Evolutionary conservation across 2,329 filamentous ascomycete genomes (phyloP), one percentile per base, ranked within the genome.

Genomic region (Penicillium digitatum): DNA sequence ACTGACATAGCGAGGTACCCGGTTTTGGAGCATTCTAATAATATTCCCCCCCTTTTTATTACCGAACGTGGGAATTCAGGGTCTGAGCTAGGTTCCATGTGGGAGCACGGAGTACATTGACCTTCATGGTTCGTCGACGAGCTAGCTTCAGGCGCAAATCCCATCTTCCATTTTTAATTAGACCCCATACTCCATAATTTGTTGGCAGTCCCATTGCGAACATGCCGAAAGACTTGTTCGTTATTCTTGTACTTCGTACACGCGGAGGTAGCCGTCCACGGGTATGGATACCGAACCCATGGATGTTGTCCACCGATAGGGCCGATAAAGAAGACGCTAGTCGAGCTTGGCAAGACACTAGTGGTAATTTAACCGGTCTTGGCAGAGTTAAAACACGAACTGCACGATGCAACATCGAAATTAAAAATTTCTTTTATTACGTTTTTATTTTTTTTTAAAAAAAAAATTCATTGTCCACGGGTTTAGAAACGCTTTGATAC

Each of bases 41-140:
- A 59, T 59, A 57, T 52, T 55, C 52, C 55, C 45, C 51, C 54
- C 52, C 45, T 52, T 48, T 40, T 43, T 52, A 40, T 38, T 34
- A 49, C 51, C 5, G 27, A 49, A 37, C 27, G 35, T 38, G 48
- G 35, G 26, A 29, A 44, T 49, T 16, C 20, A 54, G 43, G 34
- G 34, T 40, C 27, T 20, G 24, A n/a, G 49, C 34, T 12, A 18
- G 34, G 35, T 37, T 29, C 48, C 48, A 44, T 35, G 9, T 29
- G 43, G 31, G 6, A 29, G 39, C 16, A 37, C 5, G 27, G 48
- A 9, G 10, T 29, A 16, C 16, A n/a, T 26, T 7, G 37, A 50
- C 32, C 52, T n/a, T 29, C 38, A 24, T 34, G 52, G 52, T 26
- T 49, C 35, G 14, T 16, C 7, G 18, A n/a, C n/a, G 26, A 54